phyloP scores from a whole-genome alignment of 108 stramenopile species.

The Aurantiochytrium sp. region DNA sequence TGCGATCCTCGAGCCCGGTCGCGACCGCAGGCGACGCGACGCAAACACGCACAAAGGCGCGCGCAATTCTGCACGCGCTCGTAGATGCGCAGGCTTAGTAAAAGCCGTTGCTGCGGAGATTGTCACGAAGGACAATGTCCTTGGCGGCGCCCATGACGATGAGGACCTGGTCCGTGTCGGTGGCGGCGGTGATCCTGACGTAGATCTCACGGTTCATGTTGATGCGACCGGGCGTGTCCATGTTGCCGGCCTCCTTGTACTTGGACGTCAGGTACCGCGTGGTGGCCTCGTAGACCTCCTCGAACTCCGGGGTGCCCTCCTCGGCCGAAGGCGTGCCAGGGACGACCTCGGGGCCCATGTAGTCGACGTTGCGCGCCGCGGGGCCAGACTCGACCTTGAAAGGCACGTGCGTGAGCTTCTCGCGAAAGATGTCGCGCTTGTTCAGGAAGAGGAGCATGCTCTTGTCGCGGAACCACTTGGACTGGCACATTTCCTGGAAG shows the following conservation, averaged over 20 bases:
- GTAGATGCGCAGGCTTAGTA: no score
- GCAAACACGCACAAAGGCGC: no score
- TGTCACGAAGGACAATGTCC: constrained; percentile 55
- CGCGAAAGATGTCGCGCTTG: constrained; percentile 64
- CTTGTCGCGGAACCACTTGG: constrained; percentile 56
- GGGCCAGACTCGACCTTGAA: constrained; percentile 33
- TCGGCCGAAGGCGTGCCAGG: neutral
- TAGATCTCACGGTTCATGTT: constrained; percentile 48
- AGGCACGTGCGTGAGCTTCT: constrained; percentile 48
- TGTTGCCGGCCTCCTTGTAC: constrained; percentile 44
- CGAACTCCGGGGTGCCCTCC: neutral
- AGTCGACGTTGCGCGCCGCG: neutral
- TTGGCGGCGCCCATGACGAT: constrained; percentile 57
- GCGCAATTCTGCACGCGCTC: no score
- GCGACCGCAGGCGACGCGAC: no score
- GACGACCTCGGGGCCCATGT: neutral
- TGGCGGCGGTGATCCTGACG: constrained; percentile 61
- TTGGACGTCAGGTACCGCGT: constrained; percentile 65
- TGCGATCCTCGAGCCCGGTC: no score
- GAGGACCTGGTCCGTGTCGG: constrained; percentile 57
- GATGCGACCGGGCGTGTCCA: constrained; percentile 25
- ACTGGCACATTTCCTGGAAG: constrained; percentile 76
- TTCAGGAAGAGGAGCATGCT: constrained; percentile 73
- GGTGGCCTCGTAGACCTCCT: constrained; percentile 57
- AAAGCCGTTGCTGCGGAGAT: constrained; percentile 43